phyloP scores from a whole-genome alignment of 2,329 filamentous ascomycete genomes.

The Dactylonectria estremocensis region DNA sequence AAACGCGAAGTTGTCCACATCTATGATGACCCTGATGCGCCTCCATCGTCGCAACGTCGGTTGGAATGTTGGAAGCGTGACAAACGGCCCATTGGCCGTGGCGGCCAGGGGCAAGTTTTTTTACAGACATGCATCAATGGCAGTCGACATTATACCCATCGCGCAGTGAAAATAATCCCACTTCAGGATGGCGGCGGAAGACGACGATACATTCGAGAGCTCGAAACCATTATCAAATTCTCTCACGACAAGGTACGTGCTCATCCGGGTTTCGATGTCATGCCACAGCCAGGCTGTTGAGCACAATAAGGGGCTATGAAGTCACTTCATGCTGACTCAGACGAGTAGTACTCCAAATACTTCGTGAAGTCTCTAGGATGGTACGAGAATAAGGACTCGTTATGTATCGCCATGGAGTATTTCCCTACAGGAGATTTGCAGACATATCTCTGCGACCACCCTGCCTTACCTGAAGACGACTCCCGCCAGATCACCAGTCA shows the following conservation, averaged over 20 bases:
- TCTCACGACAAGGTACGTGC: conserved; percentile 38
- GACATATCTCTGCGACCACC: conserved; percentile 25
- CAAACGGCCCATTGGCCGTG: conserved; percentile 28
- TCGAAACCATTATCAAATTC: conserved; percentile 44
- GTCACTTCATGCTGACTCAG: neutral
- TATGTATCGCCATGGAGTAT: conserved; percentile 48
- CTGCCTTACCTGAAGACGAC: conserved; percentile 36
- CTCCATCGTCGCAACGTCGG: conserved; percentile 28
- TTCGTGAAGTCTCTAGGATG: conserved; percentile 47
- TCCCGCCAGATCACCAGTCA: conserved; percentile 37
- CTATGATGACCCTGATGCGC: conserved; percentile 32
- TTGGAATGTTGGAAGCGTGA: conserved; percentile 35
- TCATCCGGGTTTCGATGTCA: neutral
- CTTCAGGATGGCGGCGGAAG: conserved; percentile 15
- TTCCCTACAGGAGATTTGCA: conserved; percentile 41
- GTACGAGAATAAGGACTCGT: conserved; percentile 33
- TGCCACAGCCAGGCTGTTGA: neutral
- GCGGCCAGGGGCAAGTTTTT: conserved; percentile 36
- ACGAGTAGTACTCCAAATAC: conserved; percentile 37
- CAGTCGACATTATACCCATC: conserved; percentile 14
- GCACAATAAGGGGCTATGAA: neutral
- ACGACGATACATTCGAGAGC: conserved; percentile 35
- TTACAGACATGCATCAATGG: conserved; percentile 31
- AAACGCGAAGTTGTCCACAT: conserved; percentile 24
- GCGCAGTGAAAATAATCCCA: no score